Percentiles rank a stretch among this genome's conserved stretches.
These are phyloP conservation scores for Cyclostephanos tholiformis DNA, from an alignment of 108 stramenopile species.

Conservation along the genomic window DNA sequence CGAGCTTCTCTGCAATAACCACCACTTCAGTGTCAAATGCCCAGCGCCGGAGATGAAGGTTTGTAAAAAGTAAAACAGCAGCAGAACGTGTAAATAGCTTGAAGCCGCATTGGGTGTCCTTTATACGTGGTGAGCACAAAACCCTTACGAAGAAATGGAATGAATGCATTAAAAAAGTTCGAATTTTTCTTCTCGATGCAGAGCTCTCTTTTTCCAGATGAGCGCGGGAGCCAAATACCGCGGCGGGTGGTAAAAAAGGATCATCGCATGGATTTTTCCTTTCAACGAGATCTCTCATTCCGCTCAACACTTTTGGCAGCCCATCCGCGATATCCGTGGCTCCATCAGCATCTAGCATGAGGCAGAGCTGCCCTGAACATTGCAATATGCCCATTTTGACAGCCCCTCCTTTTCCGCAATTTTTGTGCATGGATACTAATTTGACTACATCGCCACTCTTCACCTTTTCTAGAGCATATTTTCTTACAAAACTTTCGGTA, in stretches of 20 bases:
- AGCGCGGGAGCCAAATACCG: constrained; percentile 81
- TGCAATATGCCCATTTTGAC: constrained; percentile 75
- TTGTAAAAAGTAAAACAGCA: constrained; percentile 53
- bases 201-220: constrained; percentile 60
- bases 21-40: constrained; percentile 88
- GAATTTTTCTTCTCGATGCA: constrained; percentile 61
- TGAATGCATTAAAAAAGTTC: constrained; percentile 73
- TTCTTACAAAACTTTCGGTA: constrained; percentile 56
- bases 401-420: constrained; percentile 76
- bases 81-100: constrained; percentile 70
- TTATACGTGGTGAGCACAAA: constrained; percentile 57
- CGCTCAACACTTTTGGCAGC: constrained; percentile 54
- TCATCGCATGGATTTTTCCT: constrained; percentile 9
- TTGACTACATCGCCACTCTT: constrained; percentile 47
- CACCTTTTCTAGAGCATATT: constrained; percentile 41
- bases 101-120: constrained; percentile 89
- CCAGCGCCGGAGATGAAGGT: constrained; percentile 77
- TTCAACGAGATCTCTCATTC: constrained; percentile 24
- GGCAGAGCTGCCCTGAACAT: constrained; percentile 56
- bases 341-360: constrained; percentile 89
- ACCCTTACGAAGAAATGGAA: constrained; percentile 80
- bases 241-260: constrained; percentile 27
- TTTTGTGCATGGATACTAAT: constrained; percentile 52
- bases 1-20: constrained; percentile 50
- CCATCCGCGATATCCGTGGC: constrained; percentile 81